Conservation (phyloP, 2,329 filamentous ascomycete species). For the Shiraia bambusicola region DNA sequence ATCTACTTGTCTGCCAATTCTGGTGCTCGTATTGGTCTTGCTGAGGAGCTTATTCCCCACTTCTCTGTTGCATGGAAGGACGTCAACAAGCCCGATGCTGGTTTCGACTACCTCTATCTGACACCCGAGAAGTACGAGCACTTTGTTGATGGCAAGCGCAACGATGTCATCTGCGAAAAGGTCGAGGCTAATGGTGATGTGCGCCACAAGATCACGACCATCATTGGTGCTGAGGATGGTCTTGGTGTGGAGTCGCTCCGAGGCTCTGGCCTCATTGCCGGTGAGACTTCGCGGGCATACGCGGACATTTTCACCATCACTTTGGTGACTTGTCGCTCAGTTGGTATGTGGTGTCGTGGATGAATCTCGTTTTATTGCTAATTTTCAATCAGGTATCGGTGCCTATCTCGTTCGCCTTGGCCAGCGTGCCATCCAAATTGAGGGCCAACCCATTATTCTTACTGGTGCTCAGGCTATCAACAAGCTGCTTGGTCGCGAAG, state of each 20-base stretch:
- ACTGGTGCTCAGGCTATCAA: slow-evolving; percentile 97
- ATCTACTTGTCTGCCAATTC: slow-evolving; percentile 99
- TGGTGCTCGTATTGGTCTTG: slow-evolving; percentile 93
- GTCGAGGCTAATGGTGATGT: slow-evolving; percentile 84
- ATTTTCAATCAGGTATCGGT: slow-evolving; percentile 72
- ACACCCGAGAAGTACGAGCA: slow-evolving; percentile 82
- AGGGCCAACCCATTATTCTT: slow-evolving; percentile 97
- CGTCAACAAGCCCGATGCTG: slow-evolving; percentile 72
- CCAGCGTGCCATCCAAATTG: slow-evolving; percentile 97
- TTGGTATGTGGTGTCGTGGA: slow-evolving; percentile 59
- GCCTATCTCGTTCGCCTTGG: slow-evolving; percentile 97
- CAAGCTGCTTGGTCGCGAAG: slow-evolving; percentile 95
- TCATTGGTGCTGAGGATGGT: slow-evolving; percentile 91
- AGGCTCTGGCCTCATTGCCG: slow-evolving; percentile 96
- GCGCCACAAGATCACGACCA: slow-evolving; percentile 89
- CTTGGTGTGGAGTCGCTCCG: slow-evolving; percentile 96
- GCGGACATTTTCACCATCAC: slow-evolving; percentile 99
- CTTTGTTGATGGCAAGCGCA: slow-evolving; percentile 75
- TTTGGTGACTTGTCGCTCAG: slow-evolving; percentile 94
- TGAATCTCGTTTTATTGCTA: slow-evolving; percentile 30
- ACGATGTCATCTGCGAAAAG: slow-evolving; percentile 84
- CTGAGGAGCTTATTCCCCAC: slow-evolving; percentile 93
- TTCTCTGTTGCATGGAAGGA: slow-evolving; percentile 98
- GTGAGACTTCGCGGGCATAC: slow-evolving; percentile 94
- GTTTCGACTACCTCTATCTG: slow-evolving; percentile 97